A percentile compares a stretch with the other conserved stretches of the same genome.
Evolutionary conservation across 106 monocot species (phyloP).

Genomic region (Phalaenopsis aphrodite): DNA sequence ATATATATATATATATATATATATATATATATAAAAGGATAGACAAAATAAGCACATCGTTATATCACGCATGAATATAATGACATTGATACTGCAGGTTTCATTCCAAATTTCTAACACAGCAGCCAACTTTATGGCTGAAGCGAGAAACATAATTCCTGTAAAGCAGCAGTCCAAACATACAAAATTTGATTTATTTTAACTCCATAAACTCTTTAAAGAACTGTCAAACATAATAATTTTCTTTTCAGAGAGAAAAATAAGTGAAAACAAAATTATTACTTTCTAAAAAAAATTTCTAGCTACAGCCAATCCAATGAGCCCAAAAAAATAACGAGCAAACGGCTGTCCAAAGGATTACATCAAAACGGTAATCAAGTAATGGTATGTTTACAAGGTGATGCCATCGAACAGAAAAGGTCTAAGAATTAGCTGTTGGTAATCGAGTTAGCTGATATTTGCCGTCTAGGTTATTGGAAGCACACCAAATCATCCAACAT

Average conservation of each 20-base stretch:
- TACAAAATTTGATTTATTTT: background rate
- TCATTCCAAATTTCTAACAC: too few species aligned
- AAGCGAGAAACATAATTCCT: background rate
- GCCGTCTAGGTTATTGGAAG: background rate
- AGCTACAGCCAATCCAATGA: background rate
- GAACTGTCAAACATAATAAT: background rate
- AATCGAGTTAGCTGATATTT: background rate
- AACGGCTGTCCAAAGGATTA: background rate
- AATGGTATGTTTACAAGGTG: background rate
- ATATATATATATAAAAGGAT: too few species aligned
- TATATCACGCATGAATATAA: too few species aligned
- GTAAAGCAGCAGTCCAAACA: background rate
- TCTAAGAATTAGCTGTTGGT: background rate
- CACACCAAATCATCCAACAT: background rate
- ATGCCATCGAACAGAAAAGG: background rate
- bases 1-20: too few species aligned
- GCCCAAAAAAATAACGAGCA: background rate
- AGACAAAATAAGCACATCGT: too few species aligned
- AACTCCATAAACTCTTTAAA: background rate
- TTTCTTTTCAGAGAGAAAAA: background rate
- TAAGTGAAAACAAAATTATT: too few species aligned
- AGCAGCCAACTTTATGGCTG: background rate
- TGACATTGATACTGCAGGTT: too few species aligned
- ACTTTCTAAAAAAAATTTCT: too few species aligned
- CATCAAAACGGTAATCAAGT: background rate